Evolutionary conservation across 148 eudicot species (phyloP).

Genomic region (Vaccinium macrocarpon): DNA sequence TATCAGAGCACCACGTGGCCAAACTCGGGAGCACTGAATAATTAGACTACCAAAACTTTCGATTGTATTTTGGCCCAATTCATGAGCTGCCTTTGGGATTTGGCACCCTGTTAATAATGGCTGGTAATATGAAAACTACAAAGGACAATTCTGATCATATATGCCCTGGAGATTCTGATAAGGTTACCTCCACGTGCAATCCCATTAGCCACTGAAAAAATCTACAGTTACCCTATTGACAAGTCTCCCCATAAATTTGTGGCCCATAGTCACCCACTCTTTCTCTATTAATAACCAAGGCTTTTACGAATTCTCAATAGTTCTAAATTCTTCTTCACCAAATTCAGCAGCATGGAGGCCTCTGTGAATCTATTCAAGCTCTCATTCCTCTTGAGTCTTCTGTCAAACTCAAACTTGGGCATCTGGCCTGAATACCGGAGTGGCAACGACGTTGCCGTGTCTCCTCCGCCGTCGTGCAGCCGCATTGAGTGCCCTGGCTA

Average conservation of each 20-base stretch:
- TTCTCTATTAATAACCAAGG: background rate
- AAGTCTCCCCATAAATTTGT: slow-evolving; percentile 10
- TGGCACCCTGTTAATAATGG: background rate
- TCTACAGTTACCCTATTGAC: background rate
- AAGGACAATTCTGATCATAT: background rate
- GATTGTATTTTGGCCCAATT: no score
- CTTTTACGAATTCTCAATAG: background rate
- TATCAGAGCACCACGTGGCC: no score
- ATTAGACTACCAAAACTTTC: no score
- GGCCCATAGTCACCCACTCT: background rate
- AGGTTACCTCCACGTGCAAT: slow-evolving; percentile 19
- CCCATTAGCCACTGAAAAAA: slow-evolving; percentile 7
- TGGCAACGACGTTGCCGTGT: background rate
- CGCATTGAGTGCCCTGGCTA: slow-evolving; percentile 81
- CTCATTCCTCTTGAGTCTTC: slow-evolving; percentile 34
- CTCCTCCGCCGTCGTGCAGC: slow-evolving; percentile 55
- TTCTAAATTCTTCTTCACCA: background rate
- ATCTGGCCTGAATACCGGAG: slow-evolving; percentile 16
- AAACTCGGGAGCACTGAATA: no score
- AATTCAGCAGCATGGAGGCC: slow-evolving; percentile 13
- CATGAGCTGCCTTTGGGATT: no score
- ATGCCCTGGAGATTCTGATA: slow-evolving; percentile 4
- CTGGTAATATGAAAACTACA: background rate
- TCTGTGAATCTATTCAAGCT: slow-evolving; percentile 32
- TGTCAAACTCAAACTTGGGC: slow-evolving; percentile 26